Base-by-base conservation (phyloP, 345 rosid species). In the Microthlaspi erraticum region DNA sequence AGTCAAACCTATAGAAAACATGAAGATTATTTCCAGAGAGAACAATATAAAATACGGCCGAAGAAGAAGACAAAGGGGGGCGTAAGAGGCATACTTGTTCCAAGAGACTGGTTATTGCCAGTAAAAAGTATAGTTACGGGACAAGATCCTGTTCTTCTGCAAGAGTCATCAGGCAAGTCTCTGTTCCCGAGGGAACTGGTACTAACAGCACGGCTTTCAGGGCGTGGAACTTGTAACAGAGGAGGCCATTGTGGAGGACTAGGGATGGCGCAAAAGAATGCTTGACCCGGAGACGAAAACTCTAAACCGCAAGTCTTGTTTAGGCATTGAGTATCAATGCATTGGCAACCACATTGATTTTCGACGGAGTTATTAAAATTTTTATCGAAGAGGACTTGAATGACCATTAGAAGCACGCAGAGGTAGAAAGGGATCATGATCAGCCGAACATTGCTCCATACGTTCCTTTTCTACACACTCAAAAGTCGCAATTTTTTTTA, bases 241-340 rank as follows among this genome's bases (percentile, higher is more conserved):
- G 93, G 89, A 60, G 95, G 97, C 98, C 93, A 91, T 39, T 33
- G 49, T 1, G 80, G 80, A 19, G 99, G 98, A 11, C 14, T 73
- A 11, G 76, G 77, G 45, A 91, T 69, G 5, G 92, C 44, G 74
- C 97, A 91, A 72, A 61, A 68, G 53, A 3, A 13, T 4, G 60
- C 89, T 84, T 94, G 96, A 64, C 41, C 76, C 2, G 33, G 0
- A 42, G 55, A 4, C 0, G 98, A 93, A 77, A 76, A 75, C 56
- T 85, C 56, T 44, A 87, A 1, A 61, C 94, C 98, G 59, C 98
- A 93, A 29, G 20, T 80, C 58, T 29, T 29, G 8, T 60, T 42
- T 82, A 53, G 73, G 46, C 85, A 81, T n/a, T 4, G 52, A 1
- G 90, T 93, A 70, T 82, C 78, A 42, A 70, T 63, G 73, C n/a